Conservation (phyloP, 2,329 filamentous ascomycete genomes). For the Hypoxylon rubiginosum region DNA sequence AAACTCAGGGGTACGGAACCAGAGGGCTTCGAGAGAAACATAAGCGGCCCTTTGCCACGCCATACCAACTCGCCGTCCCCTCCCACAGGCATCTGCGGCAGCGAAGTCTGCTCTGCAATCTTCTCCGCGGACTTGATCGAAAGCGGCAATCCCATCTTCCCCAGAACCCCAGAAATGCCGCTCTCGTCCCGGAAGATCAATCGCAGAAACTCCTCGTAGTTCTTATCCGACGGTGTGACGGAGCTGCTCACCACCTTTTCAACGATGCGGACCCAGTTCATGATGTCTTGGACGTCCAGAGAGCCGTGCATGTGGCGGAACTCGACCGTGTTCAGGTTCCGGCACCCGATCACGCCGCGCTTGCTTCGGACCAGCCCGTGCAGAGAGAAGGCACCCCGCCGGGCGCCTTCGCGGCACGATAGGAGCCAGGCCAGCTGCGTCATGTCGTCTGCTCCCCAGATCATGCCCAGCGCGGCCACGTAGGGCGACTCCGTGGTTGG, state of each 20-base stretch:
- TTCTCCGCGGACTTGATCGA: background rate
- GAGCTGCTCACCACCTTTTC: constrained; percentile 4
- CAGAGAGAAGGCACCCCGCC: background rate
- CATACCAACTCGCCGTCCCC: background rate
- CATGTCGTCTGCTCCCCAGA: constrained; percentile 12
- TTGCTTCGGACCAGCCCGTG: background rate
- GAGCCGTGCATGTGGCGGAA: constrained; percentile 25
- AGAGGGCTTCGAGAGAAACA: background rate
- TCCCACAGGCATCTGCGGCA: background rate
- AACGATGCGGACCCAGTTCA: constrained; percentile 17
- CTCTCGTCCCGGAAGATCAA: background rate
- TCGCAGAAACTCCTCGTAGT: background rate
- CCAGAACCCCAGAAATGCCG: background rate
- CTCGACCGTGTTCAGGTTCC: constrained; percentile 7
- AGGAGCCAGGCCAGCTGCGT: constrained; percentile 12
- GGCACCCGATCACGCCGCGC: constrained; percentile 8
- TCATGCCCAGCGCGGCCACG: background rate
- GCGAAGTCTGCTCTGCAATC: background rate
- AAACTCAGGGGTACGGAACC: background rate
- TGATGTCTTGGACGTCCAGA: constrained; percentile 14
- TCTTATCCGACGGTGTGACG: background rate
- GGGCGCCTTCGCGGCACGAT: constrained; percentile 6
- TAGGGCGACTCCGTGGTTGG: background rate
- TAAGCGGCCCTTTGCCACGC: background rate
- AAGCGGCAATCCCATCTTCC: background rate